Evolutionary conservation across 257 asterid genomes (phyloP).

Genomic region (Solanum okadae): DNA sequence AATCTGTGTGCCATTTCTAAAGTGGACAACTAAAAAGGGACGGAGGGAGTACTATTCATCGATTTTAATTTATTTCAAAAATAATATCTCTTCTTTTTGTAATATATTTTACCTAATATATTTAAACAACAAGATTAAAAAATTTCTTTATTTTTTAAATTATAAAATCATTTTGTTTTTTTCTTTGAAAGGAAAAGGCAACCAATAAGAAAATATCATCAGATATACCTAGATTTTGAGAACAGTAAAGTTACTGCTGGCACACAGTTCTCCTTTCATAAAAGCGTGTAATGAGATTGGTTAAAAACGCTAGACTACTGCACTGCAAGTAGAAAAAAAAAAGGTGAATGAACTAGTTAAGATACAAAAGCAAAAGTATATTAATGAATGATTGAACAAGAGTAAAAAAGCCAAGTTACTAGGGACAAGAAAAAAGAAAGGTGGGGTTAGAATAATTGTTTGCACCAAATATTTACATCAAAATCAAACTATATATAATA

Average conservation of each 20-base stretch:
- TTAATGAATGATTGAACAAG: slow-evolving; percentile 7
- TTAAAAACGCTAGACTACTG: not conserved
- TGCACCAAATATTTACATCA: not conserved
- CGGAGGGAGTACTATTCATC: not conserved
- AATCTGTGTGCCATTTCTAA: too few relatives aligned
- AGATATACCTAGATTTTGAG: not conserved
- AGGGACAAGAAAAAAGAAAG: not conserved
- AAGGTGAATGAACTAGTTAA: not conserved
- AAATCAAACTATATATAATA: not conserved
- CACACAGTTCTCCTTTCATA: not conserved
- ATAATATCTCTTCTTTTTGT: not conserved
- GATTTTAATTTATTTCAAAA: not conserved
- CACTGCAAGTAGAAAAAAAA: not conserved
- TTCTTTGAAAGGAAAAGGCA: not conserved
- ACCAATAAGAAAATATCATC: not conserved
- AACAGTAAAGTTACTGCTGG: not conserved
- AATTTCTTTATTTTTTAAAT: too few relatives aligned
- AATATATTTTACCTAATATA: too few relatives aligned
- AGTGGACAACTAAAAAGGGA: too few relatives aligned
- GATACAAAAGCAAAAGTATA: slow-evolving; percentile 8
- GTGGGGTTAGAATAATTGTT: not conserved
- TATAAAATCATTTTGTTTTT: not conserved
- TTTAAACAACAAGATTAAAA: too few relatives aligned
- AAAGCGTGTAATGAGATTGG: not conserved
- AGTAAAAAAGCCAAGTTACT: not conserved